Evolutionary conservation across 1,284 basidiomycete species (phyloP).

Genomic region (Exsudoporus floridanus): DNA sequence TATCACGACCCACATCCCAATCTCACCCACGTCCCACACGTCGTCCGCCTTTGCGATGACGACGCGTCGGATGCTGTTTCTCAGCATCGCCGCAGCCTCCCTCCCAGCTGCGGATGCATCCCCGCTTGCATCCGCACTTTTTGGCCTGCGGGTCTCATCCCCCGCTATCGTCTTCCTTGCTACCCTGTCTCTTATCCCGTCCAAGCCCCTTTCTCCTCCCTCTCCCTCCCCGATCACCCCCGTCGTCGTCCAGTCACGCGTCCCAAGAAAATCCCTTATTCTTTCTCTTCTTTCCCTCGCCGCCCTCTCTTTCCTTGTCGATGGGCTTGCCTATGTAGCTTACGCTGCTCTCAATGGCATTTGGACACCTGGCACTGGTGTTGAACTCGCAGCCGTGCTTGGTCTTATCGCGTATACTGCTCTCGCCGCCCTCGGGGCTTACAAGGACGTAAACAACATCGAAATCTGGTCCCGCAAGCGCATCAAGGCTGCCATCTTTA

Average conservation of each 20-base stretch:
- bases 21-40: neutral
- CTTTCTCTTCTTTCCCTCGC: constrained; percentile 65
- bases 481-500: constrained; percentile 51
- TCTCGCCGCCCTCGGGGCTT: constrained; percentile 68
- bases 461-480: constrained; percentile 67
- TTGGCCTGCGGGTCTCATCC: constrained; percentile 60
- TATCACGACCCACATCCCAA: constrained; percentile 11
- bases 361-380: constrained; percentile 64
- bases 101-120: constrained; percentile 30
- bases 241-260: constrained; percentile 67
- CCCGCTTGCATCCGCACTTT: constrained; percentile 43
- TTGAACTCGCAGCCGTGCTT: constrained; percentile 65
- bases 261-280: constrained; percentile 73
- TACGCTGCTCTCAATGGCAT: constrained; percentile 60
- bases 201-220: constrained; percentile 45
- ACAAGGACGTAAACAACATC: constrained; percentile 71
- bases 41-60: constrained; percentile 19
- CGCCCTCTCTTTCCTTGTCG: constrained; percentile 82
- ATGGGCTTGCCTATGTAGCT: constrained; percentile 71
- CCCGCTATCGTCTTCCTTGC: constrained; percentile 62
- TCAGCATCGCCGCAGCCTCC: constrained; percentile 24
- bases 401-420: constrained; percentile 68
- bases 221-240: constrained; percentile 67
- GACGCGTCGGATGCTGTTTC: constrained; percentile 28
- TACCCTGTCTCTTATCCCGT: constrained; percentile 56